These are phyloP conservation scores for Adansonia madagascariensis DNA, from an alignment of 441 rosid species.

Conservation along the genomic window DNA sequence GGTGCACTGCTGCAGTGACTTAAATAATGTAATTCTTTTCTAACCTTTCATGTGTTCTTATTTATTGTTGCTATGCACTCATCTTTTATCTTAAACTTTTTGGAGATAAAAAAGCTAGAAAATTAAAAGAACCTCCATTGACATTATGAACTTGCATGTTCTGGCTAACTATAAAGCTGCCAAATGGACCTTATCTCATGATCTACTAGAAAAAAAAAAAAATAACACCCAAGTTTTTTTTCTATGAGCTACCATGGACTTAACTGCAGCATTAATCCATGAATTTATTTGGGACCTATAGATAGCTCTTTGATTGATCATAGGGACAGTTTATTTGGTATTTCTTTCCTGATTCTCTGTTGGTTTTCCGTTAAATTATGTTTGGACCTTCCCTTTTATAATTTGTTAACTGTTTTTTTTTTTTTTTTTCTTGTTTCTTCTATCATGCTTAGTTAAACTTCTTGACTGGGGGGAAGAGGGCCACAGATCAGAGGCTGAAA, in stretches of 20 bases:
- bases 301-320: background rate
- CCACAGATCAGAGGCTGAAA: constrained; percentile 69
- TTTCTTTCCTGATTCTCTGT: constrained; percentile 17
- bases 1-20: constrained; percentile 36
- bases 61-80: constrained; percentile 29
- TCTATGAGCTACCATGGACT: constrained; percentile 8
- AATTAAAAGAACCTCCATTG: constrained; percentile 14
- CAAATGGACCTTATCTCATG: constrained; percentile 37
- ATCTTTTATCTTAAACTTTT: constrained; percentile 28
- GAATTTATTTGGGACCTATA: background rate
- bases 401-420: constrained; percentile 12
- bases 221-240: constrained; percentile 14
- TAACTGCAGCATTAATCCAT: constrained; percentile 3
- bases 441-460: constrained; percentile 59
- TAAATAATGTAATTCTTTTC: constrained; percentile 28
- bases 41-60: constrained; percentile 42
- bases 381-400: too few relatives aligned
- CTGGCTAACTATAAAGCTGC: constrained; percentile 30
- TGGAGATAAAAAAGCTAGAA: constrained; percentile 27
- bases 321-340: background rate
- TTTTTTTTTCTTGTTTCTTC: constrained; percentile 7
- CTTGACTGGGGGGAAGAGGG: constrained; percentile 84
- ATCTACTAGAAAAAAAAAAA: constrained; percentile 23
- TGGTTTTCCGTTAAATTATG: constrained; percentile 20
- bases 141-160: constrained; percentile 13